Evolutionary conservation across 768 basidiomycete genomes (phyloP).

Genomic region (Strobilomyces dryophilus): DNA sequence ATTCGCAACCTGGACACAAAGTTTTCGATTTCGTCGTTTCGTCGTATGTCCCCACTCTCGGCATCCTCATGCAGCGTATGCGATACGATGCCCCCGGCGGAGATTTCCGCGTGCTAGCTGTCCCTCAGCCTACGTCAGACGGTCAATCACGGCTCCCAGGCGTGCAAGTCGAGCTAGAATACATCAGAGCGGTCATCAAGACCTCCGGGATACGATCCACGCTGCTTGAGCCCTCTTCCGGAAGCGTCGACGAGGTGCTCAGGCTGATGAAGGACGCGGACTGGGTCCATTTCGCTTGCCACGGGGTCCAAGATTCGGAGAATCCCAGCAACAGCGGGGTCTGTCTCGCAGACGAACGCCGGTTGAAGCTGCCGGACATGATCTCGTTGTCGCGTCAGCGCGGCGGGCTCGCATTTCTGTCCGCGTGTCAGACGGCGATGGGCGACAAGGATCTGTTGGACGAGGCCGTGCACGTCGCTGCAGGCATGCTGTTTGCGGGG

Average conservation of each 20-base stretch:
- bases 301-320: neutral
- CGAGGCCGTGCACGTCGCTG: too few relatives aligned
- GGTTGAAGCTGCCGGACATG: neutral
- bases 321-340: neutral
- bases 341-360: neutral
- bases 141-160: constrained; percentile 11
- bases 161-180: constrained; percentile 18
- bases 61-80: constrained; percentile 7
- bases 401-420: constrained; percentile 2
- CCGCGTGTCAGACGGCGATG: constrained; percentile 4
- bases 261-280: neutral
- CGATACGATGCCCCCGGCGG: too few relatives aligned
- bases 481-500: too few relatives aligned
- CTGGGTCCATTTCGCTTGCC: constrained; percentile 4
- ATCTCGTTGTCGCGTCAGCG: neutral
- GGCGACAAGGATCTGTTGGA: neutral
- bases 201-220: neutral
- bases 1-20: neutral
- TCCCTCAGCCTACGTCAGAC: constrained; percentile 16
- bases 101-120: neutral
- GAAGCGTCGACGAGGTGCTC: constrained; percentile 14
- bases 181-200: constrained; percentile 3
- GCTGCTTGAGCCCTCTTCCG: neutral
- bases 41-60: neutral
- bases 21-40: constrained; percentile 1